Base-by-base conservation (phyloP, 768 basidiomycete genomes). In the Russula emetica region DNA sequence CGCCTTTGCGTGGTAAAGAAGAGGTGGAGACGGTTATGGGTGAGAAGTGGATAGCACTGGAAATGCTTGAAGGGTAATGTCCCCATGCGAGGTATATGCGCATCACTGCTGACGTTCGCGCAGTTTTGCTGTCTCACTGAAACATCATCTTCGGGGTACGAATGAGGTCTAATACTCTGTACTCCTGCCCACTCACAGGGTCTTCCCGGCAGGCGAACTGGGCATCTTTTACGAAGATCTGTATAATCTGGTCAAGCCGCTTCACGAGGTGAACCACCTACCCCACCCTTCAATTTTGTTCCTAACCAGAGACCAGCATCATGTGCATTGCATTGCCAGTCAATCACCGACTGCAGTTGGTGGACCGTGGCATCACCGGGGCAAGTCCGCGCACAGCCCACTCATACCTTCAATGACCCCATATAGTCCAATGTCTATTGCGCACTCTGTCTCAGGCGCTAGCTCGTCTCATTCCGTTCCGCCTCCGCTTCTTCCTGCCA, bases 171-270 rank as follows among this genome's bases (percentile, higher is more conserved):
- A 16, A n/a, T 60, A 18, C 20, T 20, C 1, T 42, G 32, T 22
- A 11, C 5, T 26, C 16, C 28, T 50, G 1, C 26, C 24, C 24
- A 52, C 60, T 58, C 50, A 28, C n/a, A 14, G 6, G 5, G 34
- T 32, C 44, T 22, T 14, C 59, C 45, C 5, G 13, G 24, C 61
- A 82, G 82, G 83, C 1, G 85, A 85, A 72, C 72, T 79, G 13
- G 84, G 84, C 0, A 83, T 85, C 34, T 84, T 83, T 64, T 85
- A 83, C 66, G 80, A 84, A 64, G 85, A 87, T 67, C 74, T 87
- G 2, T 86, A 85, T 66, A 78, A 78, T 45, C 74, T 85, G 3
- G 76, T 86, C 45, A 75, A 77, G 28, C 83, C 85, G 1, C 75
- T 86, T 18, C 85, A 85, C 69, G 76, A 81, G 28, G 83, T 84